These are phyloP conservation scores for Ustilago tritici DNA, from an alignment of 1,284 basidiomycete genomes.

Conservation along the genomic window DNA sequence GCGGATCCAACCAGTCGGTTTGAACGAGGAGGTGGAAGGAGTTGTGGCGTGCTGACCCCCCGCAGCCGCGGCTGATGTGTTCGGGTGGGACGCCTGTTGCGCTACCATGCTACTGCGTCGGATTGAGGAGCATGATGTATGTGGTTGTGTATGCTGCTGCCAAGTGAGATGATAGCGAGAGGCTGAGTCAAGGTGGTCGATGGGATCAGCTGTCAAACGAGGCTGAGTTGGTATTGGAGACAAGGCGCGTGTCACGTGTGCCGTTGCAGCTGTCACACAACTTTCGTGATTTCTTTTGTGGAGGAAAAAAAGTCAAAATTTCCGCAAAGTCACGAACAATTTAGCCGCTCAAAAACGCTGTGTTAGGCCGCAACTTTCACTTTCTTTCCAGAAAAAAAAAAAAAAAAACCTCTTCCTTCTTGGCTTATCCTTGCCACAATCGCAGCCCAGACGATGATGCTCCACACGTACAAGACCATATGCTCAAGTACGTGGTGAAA, in stretches of 20 bases:
- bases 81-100: conserved; percentile 3
- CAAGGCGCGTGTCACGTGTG: conserved; percentile 3
- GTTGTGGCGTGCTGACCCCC: conserved; percentile 1
- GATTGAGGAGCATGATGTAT: not conserved
- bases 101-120: not conserved
- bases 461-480: not conserved
- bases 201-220: not conserved
- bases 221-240: not conserved
- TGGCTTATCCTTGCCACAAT: not conserved
- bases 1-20: conserved; percentile 49
- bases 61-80: conserved; percentile 1
- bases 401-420: not conserved
- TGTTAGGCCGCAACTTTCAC: not conserved
- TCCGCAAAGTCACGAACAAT: not conserved
- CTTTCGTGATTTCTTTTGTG: conserved; percentile 11
- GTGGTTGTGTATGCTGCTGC: not conserved
- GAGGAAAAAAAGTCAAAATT: not conserved
- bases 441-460: not conserved
- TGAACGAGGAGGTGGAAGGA: conserved; percentile 24
- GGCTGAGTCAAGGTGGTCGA: not conserved
- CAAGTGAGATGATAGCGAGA: not conserved
- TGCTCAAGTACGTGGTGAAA: too few species aligned
- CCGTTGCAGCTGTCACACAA: not conserved
- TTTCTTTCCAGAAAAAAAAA: not conserved
- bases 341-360: not conserved